Base-by-base conservation (phyloP, 2,329 filamentous ascomycete genomes). In the Fusarium brevicatenulatum region DNA sequence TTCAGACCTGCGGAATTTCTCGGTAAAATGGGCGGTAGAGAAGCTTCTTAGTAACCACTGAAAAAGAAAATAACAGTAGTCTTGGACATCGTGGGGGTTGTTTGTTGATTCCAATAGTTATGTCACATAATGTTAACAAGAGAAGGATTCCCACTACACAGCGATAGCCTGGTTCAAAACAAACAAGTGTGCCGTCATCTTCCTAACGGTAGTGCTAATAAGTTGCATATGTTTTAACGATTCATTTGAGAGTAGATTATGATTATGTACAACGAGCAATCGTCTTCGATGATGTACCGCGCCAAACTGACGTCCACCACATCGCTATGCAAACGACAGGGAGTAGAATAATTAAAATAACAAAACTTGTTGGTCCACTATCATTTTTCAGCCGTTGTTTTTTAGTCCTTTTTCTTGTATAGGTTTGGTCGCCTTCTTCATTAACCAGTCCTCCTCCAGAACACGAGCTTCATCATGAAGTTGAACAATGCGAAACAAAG, bases 11-110 rank as follows among this genome's bases (percentile, higher is more conserved):
- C 86, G 90, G 67, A 92, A 90, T 79, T 89, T 92, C 76, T 91
- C 89, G n/a, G 90, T 92, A 50, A 89, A 87, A 74, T 92, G 90
- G 90, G 90, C 90, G 3, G 90, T 92, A 10, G 88, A 91, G 79
- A 91, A 91, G 81, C 83, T 92, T 52, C 79, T 92, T 72, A 88
- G 85, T 76, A 87, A 80, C 76, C 83, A 80, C 66, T 87, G 80
- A 82, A 59, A 52, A 44, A 60, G 32, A 37, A 42, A 40, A 40
- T n/a, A 30, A 81, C 47, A 50, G 28, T 62, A 39, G 19, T 39
- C 13, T 42, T 43, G 40, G 49, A 40, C 42, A 49, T 21, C 21
- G 11, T 37, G 28, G 34, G 30, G 34, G 16, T 30, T 46, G 42
- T 52, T 62, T 36, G 40, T 53, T 43, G 43, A 52, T 43, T 43